These are phyloP conservation scores for Otatea glauca DNA, from an alignment of 176 grass and related monocot species.

Conservation along the genomic window DNA sequence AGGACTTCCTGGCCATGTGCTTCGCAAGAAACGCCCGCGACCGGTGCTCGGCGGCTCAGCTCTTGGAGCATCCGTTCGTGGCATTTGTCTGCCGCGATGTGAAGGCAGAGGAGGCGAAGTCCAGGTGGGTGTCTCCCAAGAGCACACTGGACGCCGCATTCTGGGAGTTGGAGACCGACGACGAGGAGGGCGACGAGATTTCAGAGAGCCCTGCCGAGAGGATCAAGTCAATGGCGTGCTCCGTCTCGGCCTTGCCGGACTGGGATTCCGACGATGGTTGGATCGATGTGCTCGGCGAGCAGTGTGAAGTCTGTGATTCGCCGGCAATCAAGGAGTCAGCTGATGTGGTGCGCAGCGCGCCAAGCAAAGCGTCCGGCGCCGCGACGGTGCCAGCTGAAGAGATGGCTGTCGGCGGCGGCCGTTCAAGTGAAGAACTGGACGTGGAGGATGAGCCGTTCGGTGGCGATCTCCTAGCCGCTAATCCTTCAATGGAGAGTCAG, in stretches of 20 bases:
- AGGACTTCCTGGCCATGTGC: slow-evolving; percentile 62
- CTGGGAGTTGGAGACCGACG: slow-evolving; percentile 54
- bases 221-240: slow-evolving; percentile 47
- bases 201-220: not conserved
- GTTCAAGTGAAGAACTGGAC: not conserved
- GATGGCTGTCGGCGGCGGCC: slow-evolving; percentile 16
- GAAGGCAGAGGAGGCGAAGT: not conserved
- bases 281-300: slow-evolving; percentile 37
- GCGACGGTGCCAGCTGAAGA: slow-evolving; percentile 33
- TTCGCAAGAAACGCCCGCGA: slow-evolving; percentile 54
- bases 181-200: slow-evolving; percentile 18
- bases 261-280: slow-evolving; percentile 52
- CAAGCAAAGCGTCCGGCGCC: slow-evolving; percentile 26
- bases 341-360: slow-evolving; percentile 25
- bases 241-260: slow-evolving; percentile 26
- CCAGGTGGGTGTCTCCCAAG: slow-evolving; percentile 61
- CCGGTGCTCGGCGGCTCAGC: slow-evolving; percentile 52
- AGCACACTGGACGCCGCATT: slow-evolving; percentile 71
- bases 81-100: not conserved
- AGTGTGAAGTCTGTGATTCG: not conserved
- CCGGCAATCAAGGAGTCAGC: not conserved
- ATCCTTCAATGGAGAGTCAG: not conserved
- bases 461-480: not conserved
- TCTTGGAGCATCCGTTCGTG: slow-evolving; percentile 68
- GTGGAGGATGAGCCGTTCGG: not conserved